Evolutionary conservation across 352 stramenopile species (phyloP).

Genomic region (Pythium brassicae): DNA sequence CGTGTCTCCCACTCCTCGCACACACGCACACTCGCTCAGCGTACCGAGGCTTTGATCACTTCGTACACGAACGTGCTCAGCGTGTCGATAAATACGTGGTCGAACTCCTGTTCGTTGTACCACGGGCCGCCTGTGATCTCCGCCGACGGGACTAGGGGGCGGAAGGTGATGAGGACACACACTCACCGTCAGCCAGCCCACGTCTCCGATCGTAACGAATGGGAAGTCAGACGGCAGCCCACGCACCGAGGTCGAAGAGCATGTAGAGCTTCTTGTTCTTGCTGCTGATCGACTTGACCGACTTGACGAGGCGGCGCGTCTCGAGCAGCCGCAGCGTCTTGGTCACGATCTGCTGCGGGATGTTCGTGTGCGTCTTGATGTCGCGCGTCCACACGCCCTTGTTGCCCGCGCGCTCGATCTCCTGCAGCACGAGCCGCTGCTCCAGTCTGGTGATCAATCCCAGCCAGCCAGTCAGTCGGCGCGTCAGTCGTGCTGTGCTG

Average conservation of each 20-base stretch:
- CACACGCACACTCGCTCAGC: background rate
- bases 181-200: no score
- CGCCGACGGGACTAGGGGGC: slow-evolving; percentile 87
- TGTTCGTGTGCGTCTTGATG: slow-evolving; percentile 97
- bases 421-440: slow-evolving; percentile 87
- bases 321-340: slow-evolving; percentile 98
- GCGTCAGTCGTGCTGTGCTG: background rate
- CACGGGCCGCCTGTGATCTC: slow-evolving; percentile 99
- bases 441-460: slow-evolving; percentile 43
- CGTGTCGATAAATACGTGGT: slow-evolving; percentile 98
- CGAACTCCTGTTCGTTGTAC: slow-evolving; percentile 99
- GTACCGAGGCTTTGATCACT: slow-evolving; percentile 79
- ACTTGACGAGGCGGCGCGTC: slow-evolving; percentile 96
- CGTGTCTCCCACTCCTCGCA: no score
- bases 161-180: background rate
- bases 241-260: slow-evolving; percentile 89
- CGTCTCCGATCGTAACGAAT: no score
- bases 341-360: slow-evolving; percentile 95
- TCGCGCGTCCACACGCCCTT: slow-evolving; percentile 99
- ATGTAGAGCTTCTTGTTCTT: slow-evolving; percentile 99
- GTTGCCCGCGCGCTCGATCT: slow-evolving; percentile 96
- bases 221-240: no score
- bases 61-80: slow-evolving; percentile 94
- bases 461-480: no score
- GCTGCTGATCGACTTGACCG: slow-evolving; percentile 98